phyloP scores from a whole-genome alignment of 257 asterid genomes.

The Cinchona pubescens region DNA sequence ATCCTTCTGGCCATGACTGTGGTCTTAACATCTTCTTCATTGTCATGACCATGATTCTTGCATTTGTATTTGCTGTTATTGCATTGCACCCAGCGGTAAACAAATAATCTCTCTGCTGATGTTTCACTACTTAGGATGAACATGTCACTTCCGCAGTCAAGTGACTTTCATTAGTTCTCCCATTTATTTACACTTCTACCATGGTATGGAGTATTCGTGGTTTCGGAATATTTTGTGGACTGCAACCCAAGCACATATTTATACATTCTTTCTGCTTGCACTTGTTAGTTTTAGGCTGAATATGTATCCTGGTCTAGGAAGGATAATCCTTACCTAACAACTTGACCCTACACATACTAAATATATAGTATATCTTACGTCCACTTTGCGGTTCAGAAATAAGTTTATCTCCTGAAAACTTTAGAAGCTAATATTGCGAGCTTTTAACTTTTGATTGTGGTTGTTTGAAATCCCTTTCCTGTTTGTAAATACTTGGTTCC shows the following conservation, averaged over 20 bases:
- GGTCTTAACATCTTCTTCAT: constrained; percentile 92
- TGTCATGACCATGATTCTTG: constrained; percentile 81
- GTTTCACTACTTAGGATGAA: not conserved
- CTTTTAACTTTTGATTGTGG: not conserved
- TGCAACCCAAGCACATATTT: not conserved
- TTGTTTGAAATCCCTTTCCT: not conserved
- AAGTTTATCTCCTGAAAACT: not conserved
- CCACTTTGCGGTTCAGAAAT: not conserved
- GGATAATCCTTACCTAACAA: not conserved
- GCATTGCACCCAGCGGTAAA: constrained; percentile 86
- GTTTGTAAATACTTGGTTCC: not conserved
- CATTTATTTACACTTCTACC: not conserved
- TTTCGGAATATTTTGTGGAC: not conserved
- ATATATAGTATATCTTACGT: not conserved
- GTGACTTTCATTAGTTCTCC: not conserved
- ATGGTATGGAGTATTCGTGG: not conserved
- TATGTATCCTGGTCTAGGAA: not conserved
- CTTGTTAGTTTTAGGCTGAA: not conserved
- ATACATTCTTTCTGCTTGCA: not conserved
- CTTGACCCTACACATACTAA: not conserved
- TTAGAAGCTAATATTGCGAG: not conserved
- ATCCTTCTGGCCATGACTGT: constrained; percentile 90
- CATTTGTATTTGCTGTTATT: constrained; percentile 63
- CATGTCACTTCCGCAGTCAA: not conserved
- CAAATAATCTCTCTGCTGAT: not conserved